Conservation (phyloP, 75 land plant species). For the Sequoiadendron giganteum region DNA sequence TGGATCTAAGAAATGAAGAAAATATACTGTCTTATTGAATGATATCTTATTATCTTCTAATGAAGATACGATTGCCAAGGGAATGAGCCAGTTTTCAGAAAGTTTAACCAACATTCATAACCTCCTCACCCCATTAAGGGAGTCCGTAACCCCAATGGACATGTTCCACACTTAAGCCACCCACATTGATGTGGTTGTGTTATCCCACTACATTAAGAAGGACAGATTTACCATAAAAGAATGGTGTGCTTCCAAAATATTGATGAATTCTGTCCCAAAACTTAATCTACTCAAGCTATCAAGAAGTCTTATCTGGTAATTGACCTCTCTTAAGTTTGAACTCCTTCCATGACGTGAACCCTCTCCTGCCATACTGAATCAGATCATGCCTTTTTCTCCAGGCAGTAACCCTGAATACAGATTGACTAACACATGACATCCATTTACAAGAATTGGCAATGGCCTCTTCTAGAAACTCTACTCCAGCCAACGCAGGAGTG, state of each 20-base stretch:
- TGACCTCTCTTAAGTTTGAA: too few species aligned
- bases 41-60: not conserved
- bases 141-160: not conserved
- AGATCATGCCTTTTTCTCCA: too few species aligned
- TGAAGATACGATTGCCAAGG: not conserved
- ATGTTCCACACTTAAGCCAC: not conserved
- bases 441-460: too few species aligned
- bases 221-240: not conserved
- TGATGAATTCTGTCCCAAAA: not conserved
- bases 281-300: too few species aligned
- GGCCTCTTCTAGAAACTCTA: too few species aligned
- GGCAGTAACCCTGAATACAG: too few species aligned
- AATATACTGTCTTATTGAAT: not conserved
- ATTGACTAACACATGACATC: too few species aligned
- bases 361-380: too few species aligned
- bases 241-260: not conserved
- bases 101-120: not conserved
- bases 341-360: too few species aligned
- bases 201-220: not conserved
- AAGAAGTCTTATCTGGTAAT: too few species aligned
- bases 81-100: not conserved
- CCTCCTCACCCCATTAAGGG: not conserved
- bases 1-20: constrained; percentile 8
- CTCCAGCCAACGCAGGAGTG: too few species aligned
- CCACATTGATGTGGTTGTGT: not conserved